Conservation (phyloP, 257 asterid genomes). For the Capsicum chinense region DNA sequence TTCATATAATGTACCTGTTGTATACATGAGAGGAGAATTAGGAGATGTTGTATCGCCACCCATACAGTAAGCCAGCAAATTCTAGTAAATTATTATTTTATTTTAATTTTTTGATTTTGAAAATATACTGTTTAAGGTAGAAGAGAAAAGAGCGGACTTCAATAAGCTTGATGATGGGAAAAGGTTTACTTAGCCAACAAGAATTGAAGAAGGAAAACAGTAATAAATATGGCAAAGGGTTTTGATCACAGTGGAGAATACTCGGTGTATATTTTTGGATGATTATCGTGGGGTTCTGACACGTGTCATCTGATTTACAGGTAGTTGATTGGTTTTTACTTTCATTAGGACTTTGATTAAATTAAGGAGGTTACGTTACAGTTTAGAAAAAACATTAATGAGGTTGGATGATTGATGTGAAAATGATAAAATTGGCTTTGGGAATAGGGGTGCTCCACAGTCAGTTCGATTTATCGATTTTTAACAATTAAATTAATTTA, state of each 20-base stretch:
- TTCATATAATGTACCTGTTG: slow-evolving; percentile 43
- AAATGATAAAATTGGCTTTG: neutral
- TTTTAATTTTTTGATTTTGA: neutral
- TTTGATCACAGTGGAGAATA: neutral
- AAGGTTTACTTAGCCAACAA: neutral
- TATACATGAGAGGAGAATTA: slow-evolving; percentile 27
- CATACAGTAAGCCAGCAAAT: slow-evolving; percentile 39
- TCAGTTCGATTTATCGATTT: too few relatives aligned
- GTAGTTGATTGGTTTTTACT: neutral
- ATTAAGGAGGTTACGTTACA: neutral
- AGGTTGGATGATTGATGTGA: neutral
- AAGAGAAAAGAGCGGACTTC: slow-evolving; percentile 9
- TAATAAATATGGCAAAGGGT: too few relatives aligned
- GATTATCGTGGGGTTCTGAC: neutral
- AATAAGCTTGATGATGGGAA: neutral
- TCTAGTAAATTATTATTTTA: neutral
- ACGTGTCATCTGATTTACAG: neutral
- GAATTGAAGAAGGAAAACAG: neutral
- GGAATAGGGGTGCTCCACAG: too few relatives aligned
- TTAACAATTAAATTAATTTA: too few relatives aligned
- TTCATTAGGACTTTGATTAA: neutral
- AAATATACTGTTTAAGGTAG: neutral
- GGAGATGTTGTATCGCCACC: slow-evolving; percentile 50
- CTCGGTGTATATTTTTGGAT: neutral
- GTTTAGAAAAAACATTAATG: neutral